A percentile compares a stretch with the other conserved stretches of the same genome.
phyloP scores from a whole-genome alignment of 2,329 filamentous ascomycete species.

The Westerdykella aurantiaca region DNA sequence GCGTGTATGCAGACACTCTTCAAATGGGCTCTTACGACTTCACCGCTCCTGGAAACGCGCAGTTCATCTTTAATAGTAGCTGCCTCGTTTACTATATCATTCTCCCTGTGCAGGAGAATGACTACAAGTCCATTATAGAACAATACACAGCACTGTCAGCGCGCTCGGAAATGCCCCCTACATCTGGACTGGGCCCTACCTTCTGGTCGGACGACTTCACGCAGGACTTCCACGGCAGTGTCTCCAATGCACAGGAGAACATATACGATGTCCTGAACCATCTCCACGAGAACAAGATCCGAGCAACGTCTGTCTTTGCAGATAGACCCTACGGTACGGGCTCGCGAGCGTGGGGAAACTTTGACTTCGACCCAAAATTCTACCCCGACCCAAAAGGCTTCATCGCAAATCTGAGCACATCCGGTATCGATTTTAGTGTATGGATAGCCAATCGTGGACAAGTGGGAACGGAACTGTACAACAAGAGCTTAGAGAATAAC shows the following conservation, averaged over 20 bases:
- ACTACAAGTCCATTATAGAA: constrained; percentile 20
- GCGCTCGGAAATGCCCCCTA: constrained; percentile 26
- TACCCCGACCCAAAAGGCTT: constrained; percentile 29
- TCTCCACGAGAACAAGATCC: constrained; percentile 26
- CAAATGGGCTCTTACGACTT: constrained; percentile 31
- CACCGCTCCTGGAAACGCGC: constrained; percentile 14
- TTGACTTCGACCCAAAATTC: constrained; percentile 33
- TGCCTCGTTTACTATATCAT: constrained; percentile 29
- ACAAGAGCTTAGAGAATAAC: constrained; percentile 18
- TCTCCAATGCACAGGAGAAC: constrained; percentile 31
- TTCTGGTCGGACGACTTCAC: constrained; percentile 36
- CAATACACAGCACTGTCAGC: constrained; percentile 25
- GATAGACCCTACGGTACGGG: constrained; percentile 32
- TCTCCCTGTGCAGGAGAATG: constrained; percentile 9
- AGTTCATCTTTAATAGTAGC: constrained; percentile 28
- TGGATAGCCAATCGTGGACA: constrained; percentile 37
- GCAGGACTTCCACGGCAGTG: constrained; percentile 28
- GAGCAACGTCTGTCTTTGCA: constrained; percentile 30
- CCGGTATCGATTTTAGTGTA: constrained; percentile 34
- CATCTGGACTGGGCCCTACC: constrained; percentile 29
- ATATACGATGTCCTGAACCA: constrained; percentile 33
- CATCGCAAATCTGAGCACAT: constrained; percentile 27
- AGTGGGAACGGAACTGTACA: constrained; percentile 28
- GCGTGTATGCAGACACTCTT: constrained; percentile 31
- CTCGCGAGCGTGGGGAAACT: constrained; percentile 28